Conservation (phyloP, 495 filamentous ascomycete species). For the Jackrogersella minutella region DNA sequence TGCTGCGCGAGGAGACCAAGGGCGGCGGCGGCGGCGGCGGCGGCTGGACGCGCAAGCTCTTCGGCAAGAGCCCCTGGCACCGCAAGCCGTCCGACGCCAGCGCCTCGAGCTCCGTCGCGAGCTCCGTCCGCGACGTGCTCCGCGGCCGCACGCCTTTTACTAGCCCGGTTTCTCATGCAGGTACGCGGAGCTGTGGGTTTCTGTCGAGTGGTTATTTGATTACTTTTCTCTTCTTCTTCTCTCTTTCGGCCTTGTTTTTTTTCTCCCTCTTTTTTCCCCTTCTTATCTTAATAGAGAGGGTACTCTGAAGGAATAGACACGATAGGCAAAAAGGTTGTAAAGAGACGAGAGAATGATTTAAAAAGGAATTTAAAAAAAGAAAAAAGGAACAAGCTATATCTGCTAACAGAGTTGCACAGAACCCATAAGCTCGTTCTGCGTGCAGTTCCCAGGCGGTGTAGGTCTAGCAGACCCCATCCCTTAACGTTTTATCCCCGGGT, state of each 20-base stretch:
- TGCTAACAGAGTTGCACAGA: neutral
- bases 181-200: no score
- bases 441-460: conserved; percentile 42
- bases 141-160: conserved; percentile 47
- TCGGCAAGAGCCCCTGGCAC: conserved; percentile 54
- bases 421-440: conserved; percentile 5
- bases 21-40: conserved; percentile 14
- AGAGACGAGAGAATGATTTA: neutral
- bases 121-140: conserved; percentile 48
- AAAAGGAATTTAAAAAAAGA: neutral
- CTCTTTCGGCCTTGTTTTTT: no score
- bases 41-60: conserved; percentile 39
- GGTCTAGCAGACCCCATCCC: conserved; percentile 22
- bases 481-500: neutral
- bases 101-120: conserved; percentile 52
- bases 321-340: neutral
- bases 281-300: conserved; percentile 25
- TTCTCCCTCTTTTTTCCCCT: neutral
- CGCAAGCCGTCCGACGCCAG: conserved; percentile 47
- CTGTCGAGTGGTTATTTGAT: neutral
- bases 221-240: neutral
- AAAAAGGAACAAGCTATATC: neutral
- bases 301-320: no score
- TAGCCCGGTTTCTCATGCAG: conserved; percentile 42
- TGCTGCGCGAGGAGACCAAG: conserved; percentile 29